Base-by-base conservation (phyloP, 192 early-diverging fungal species). In the Coemansia sp. region DNA sequence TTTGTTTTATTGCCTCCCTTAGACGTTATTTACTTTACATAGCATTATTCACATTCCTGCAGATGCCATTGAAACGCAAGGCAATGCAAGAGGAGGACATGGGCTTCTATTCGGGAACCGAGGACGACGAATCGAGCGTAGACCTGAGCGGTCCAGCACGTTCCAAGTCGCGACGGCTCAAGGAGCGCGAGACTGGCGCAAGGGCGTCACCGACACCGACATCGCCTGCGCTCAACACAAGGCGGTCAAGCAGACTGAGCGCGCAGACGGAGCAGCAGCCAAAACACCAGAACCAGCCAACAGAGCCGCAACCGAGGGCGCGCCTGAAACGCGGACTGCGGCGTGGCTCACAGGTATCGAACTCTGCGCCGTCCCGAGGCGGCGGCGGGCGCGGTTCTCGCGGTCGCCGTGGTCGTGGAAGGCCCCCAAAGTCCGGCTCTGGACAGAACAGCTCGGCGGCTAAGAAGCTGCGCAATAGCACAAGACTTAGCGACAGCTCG, bases 51-150 rank as follows among this genome's bases (percentile, higher is more conserved):
- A 22, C 19, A n/a, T 16, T 16, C 47, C 11, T 52, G 49, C 19
- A 32, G 52, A 80, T 80, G 78, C 73, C 78, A 19, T 73, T 67
- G 8, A 75, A 72, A 56, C 73, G 78, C 63, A 80, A 74, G 48
- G 59, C 65, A 11, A n/a, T 54, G 6, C 46, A 36, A 18, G 65
- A 79, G 6, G 62, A 54, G 57, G 65, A 57, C 52, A 57, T 66
- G 13, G 19, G 39, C 47, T 58, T 72, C 45, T 18, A 62, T 21
- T 67, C 62, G 36, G 41, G 52, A 12, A 60, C 59, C 15, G 69
- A 48, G 9, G 69, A 66, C 65, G 69, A 74, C 16, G 52, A 32
- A 4, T 68, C 72, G 16, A 66, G 64, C 61, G 54, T 48, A n/a
- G 72, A 71, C 49, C 18, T 67, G n/a, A 21, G 55, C 32, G 46